phyloP scores from a whole-genome alignment of 2,329 filamentous ascomycete species.

The Trichoderma lentiforme region DNA sequence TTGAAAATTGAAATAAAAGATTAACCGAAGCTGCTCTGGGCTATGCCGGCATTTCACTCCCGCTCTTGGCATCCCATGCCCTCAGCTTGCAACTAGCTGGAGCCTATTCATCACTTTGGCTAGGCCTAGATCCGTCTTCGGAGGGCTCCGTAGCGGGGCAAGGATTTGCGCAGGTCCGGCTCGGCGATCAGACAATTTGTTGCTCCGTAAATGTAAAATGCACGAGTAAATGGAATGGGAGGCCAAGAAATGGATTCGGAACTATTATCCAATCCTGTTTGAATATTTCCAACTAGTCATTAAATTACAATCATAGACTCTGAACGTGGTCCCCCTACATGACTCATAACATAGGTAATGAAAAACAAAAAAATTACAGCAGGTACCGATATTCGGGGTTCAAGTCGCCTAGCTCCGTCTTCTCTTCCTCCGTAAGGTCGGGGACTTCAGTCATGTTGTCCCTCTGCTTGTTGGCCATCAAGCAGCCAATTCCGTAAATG shows the following conservation, averaged over 20 bases:
- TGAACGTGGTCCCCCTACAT: not conserved
- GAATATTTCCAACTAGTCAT: not conserved
- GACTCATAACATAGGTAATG: not conserved
- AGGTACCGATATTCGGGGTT: slow-evolving; percentile 59
- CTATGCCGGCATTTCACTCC: not conserved
- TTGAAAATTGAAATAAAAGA: not conserved
- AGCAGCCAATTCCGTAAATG: slow-evolving; percentile 58
- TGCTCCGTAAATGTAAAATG: not conserved
- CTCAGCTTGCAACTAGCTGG: not conserved
- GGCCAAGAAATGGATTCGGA: not conserved
- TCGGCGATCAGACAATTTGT: not conserved
- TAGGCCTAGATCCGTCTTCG: not conserved
- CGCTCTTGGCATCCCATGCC: not conserved
- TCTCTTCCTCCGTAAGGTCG: slow-evolving; percentile 58
- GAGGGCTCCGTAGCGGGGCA: not conserved
- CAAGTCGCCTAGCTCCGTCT: slow-evolving; percentile 58
- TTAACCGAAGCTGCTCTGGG: not conserved
- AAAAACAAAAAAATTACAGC: slow-evolving; percentile 36
- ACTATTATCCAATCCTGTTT: not conserved
- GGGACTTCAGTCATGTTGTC: slow-evolving; percentile 41
- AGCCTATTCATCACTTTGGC: not conserved
- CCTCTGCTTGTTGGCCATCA: slow-evolving; percentile 58
- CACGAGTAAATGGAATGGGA: not conserved
- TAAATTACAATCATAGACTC: not conserved
- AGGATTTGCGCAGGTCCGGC: not conserved